Evolutionary conservation across 352 stramenopile genomes (phyloP).

Genomic region (Paralagenidium karlingii): DNA sequence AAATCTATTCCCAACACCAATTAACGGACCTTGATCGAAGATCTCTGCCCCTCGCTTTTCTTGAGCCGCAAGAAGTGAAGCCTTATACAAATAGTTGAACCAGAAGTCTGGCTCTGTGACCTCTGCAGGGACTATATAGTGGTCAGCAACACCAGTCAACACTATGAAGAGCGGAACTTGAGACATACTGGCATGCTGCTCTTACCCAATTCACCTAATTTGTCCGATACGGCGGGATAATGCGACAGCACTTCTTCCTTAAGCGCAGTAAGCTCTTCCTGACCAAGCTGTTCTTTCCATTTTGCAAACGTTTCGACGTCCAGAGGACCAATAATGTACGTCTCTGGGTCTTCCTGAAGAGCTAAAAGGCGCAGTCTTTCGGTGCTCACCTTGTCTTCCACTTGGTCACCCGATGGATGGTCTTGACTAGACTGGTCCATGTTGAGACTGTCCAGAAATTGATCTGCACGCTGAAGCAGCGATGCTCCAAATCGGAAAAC

Average conservation of each 20-base stretch:
- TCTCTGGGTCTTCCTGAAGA: conserved; percentile 48
- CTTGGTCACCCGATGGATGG: not conserved
- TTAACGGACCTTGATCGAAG: conserved; percentile 36
- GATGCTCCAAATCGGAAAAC: conserved; percentile 7
- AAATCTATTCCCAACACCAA: not conserved
- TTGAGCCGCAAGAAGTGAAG: conserved; percentile 46
- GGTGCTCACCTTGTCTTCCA: conserved; percentile 14
- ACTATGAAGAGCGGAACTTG: no score
- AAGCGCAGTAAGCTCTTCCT: conserved; percentile 24
- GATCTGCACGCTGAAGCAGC: conserved; percentile 15
- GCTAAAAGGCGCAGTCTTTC: conserved; percentile 42
- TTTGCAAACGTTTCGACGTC: conserved; percentile 52
- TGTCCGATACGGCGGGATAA: conserved; percentile 40
- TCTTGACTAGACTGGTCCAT: not conserved
- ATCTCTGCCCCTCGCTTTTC: conserved; percentile 48
- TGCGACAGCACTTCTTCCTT: conserved; percentile 43
- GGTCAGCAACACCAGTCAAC: no score
- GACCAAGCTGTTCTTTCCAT: conserved; percentile 21
- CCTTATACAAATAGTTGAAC: conserved; percentile 67
- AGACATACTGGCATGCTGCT: no score
- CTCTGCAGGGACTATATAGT: conserved; percentile 31
- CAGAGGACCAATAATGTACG: conserved; percentile 39
- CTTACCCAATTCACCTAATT: conserved; percentile 45
- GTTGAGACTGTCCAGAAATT: conserved; percentile 8
- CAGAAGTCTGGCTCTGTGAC: conserved; percentile 44